Evolutionary conservation across 2,329 filamentous ascomycete species (phyloP), one percentile per base, ranked within the genome.

Genomic region (Epichloe coenophiala): DNA sequence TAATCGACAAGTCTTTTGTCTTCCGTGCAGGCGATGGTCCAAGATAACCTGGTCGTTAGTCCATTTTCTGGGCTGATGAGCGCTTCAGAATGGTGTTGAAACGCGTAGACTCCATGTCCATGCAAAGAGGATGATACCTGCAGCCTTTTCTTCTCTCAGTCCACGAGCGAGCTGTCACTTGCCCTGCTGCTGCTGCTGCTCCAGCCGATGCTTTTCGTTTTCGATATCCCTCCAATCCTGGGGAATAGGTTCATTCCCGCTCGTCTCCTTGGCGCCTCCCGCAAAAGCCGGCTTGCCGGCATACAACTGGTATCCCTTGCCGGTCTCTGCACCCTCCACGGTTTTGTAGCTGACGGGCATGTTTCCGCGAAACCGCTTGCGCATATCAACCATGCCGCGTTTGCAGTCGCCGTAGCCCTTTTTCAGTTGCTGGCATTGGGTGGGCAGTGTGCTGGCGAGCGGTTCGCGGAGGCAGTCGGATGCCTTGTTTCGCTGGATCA

Each of bases 351-450:
- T 75, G 57, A 95, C 83, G 49, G 93, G 89, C 66, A 88, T 81
- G 72, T 97, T 97, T 52, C 93, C 93, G 51, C 93, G 81, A 70
- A 98, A 97, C 36, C 93, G 85, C 73, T 97, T 97, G 66, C 93
- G 87, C 93, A 98, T 98, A 67, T 98, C 93, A 59, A 97, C 86
- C 81, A 95, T 81, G 57, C 93, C 93, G 57, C 91, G 86, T 63
- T 95, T 94, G 78, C 93, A 98, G 65, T 96, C 88, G 65, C 88
- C 86, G 61, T 94, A 93, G 44, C 89, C 88, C 66, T 88, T 90
- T 66, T 91, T 88, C 53, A 98, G 78, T 68, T 96, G 91, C 65
- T 91, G 88, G 71, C 93, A 98, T 69, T 85, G 83, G 23, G 79
- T 83, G 19, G 93, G 91, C 13, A 98, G 81, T 6, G 83, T 84